These are phyloP conservation scores for Beauveria asiatica DNA, from an alignment of 2,329 filamentous ascomycete species.

Conservation along the genomic window DNA sequence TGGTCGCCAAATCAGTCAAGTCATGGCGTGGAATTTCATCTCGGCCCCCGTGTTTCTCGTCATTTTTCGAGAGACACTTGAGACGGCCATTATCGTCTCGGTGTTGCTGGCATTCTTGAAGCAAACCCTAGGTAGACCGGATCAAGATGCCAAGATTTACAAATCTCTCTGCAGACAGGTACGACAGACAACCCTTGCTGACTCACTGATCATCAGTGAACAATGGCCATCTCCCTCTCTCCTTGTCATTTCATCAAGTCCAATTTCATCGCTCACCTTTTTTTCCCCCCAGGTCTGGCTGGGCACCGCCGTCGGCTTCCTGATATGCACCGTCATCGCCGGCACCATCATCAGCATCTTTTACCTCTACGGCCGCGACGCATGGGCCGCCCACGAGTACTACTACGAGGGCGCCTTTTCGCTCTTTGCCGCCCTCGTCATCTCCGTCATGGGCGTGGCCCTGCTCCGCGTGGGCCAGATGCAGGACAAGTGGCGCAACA, in stretches of 20 bases:
- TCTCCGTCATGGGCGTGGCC: slow-evolving; percentile 71
- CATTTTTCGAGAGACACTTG: slow-evolving; percentile 76
- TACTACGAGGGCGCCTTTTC: slow-evolving; percentile 77
- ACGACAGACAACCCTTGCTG: too few relatives aligned
- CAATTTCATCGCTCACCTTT: neutral
- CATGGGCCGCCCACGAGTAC: slow-evolving; percentile 60
- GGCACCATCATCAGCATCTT: slow-evolving; percentile 63
- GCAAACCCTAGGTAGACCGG: slow-evolving; percentile 61
- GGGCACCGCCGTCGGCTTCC: slow-evolving; percentile 54
- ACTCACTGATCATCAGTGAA: too few relatives aligned
- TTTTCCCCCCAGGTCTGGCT: slow-evolving; percentile 41
- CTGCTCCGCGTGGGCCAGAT: slow-evolving; percentile 75
- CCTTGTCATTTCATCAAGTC: too few relatives aligned
- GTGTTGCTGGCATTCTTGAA: slow-evolving; percentile 79
- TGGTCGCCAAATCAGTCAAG: neutral
- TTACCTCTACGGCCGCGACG: slow-evolving; percentile 56
- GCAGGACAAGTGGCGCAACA: slow-evolving; percentile 79
- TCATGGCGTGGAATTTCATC: slow-evolving; percentile 61
- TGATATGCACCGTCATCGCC: slow-evolving; percentile 58
- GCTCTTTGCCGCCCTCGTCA: slow-evolving; percentile 68
- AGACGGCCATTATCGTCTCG: slow-evolving; percentile 77
- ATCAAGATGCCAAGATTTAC: slow-evolving; percentile 52
- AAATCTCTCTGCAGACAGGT: slow-evolving; percentile 62
- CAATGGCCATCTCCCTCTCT: too few relatives aligned
- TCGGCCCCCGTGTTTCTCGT: slow-evolving; percentile 82